Percentiles rank a stretch among this genome's conserved stretches.
Evolutionary conservation across 2,329 filamentous ascomycete genomes (phyloP).

Genomic region (Lojkania enalia): DNA sequence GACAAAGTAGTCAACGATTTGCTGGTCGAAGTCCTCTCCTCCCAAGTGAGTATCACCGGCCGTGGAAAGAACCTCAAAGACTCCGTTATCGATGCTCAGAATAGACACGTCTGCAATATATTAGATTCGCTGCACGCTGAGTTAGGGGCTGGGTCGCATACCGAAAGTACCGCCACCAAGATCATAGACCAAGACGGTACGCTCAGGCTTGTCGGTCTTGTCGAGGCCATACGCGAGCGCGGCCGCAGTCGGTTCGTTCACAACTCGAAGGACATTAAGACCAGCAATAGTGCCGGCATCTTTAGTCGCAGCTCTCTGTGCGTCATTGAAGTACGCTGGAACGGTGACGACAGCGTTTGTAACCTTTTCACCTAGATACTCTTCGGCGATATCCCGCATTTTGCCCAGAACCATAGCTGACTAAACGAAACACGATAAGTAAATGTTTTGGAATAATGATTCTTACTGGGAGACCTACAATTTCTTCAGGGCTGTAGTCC

Average conservation of each 20-base stretch:
- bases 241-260: slow-evolving; percentile 95
- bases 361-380: slow-evolving; percentile 79
- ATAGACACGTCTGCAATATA: slow-evolving; percentile 58
- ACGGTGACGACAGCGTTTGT: slow-evolving; percentile 91
- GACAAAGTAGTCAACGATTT: slow-evolving; percentile 92
- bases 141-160: neutral
- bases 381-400: slow-evolving; percentile 83
- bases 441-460: too few relatives aligned
- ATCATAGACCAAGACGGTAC: slow-evolving; percentile 48
- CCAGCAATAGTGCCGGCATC: slow-evolving; percentile 90
- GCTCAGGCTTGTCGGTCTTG: slow-evolving; percentile 45
- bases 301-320: slow-evolving; percentile 95
- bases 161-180: slow-evolving; percentile 48
- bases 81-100: slow-evolving; percentile 83
- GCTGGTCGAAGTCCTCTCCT: slow-evolving; percentile 99
- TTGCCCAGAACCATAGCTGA: slow-evolving; percentile 80
- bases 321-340: slow-evolving; percentile 98
- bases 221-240: slow-evolving; percentile 88
- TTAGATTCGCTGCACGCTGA: neutral
- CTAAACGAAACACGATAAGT: too few relatives aligned
- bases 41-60: slow-evolving; percentile 96
- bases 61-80: slow-evolving; percentile 92
- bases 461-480: too few relatives aligned
- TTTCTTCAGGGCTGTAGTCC: slow-evolving; percentile 78
- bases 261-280: slow-evolving; percentile 91